phyloP scores from a whole-genome alignment of 768 basidiomycete genomes.

The Solioccasus polychromus region DNA sequence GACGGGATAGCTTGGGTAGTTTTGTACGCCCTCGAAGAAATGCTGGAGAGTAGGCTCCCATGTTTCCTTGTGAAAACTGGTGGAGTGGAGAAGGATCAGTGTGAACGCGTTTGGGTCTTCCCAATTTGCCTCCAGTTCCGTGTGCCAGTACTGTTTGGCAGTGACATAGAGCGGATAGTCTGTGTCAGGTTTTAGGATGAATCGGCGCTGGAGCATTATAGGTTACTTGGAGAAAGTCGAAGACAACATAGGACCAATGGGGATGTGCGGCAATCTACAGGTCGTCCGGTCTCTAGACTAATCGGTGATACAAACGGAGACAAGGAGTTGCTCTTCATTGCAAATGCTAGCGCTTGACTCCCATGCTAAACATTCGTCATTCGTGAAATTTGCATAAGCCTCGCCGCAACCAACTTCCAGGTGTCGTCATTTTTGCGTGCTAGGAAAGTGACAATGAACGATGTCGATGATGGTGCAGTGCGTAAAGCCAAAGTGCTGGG shows the following conservation, averaged over 20 bases:
- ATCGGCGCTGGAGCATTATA: conserved; percentile 22
- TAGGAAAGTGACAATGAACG: too few species aligned
- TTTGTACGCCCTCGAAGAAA: conserved; percentile 38
- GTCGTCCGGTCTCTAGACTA: too few species aligned
- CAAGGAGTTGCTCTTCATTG: too few species aligned
- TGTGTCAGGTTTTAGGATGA: conserved; percentile 37
- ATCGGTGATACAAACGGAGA: too few species aligned
- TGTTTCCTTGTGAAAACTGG: conserved; percentile 73
- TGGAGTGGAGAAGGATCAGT: conserved; percentile 62
- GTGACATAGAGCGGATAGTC: conserved; percentile 50
- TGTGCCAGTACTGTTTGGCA: conserved; percentile 56
- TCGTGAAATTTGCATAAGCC: too few species aligned
- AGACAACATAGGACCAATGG: not conserved
- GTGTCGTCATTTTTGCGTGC: too few species aligned
- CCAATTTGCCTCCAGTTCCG: conserved; percentile 36
- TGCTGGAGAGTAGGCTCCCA: conserved; percentile 61
- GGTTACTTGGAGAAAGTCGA: not conserved
- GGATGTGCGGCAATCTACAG: too few species aligned
- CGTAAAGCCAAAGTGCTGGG: too few species aligned
- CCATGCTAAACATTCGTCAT: too few species aligned
- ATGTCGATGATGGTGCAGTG: too few species aligned
- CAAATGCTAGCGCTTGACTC: too few species aligned
- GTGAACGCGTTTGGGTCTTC: conserved; percentile 47
- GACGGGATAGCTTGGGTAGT: not conserved
- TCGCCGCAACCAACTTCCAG: too few species aligned